Evolutionary conservation across 768 basidiomycete species (phyloP), one percentile per base, ranked within the genome.

Genomic region (Auricularia cornea): DNA sequence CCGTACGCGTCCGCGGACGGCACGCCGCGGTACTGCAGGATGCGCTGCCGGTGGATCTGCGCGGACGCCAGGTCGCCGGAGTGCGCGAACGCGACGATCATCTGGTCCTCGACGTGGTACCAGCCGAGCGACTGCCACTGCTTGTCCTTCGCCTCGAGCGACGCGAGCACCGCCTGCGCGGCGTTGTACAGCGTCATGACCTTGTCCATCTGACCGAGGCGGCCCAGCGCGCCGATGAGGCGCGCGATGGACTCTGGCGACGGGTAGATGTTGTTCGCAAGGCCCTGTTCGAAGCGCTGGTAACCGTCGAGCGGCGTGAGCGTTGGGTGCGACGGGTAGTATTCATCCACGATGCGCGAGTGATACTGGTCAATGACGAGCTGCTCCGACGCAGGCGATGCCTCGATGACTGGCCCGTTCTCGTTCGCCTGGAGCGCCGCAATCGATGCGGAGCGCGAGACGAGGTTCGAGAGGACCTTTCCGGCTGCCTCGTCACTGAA

Each of bases 1-100:
- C 91, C 96, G 70, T 98, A 99, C 0, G 94, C 89, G 63, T 98
- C 93, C 0, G 94, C 88, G 0, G 84, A 86, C 4, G 95, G 95
- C 2, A 86, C 81, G 14, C 85, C 81, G 0, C 91, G 90, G 23
- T 88, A 83, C 60, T 88, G 82, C 23, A 96, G 78, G 35, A 99
- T 86, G 54, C 92, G 83, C 23, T 77, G 70, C 23, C 94, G 85
- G 73, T 98, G 91, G 3, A 87, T 77, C 71, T 92, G 91, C 3
- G 94, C 95, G 16, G 83, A 79, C 59, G 91, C 86, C 62, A 92
- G 76, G 62, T 91, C 83, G 0, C 93, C 94, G 0, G 85, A 80
- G 67, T 95, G 90, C 1, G 92, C 93, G 16, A 86, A 79, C 0
- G 89, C 92, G 62, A 92, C 84, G 66, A 98, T 80, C 94, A 98